phyloP scores from a whole-genome alignment of 306 rosid genomes.

The Ziziphus jujuba region DNA sequence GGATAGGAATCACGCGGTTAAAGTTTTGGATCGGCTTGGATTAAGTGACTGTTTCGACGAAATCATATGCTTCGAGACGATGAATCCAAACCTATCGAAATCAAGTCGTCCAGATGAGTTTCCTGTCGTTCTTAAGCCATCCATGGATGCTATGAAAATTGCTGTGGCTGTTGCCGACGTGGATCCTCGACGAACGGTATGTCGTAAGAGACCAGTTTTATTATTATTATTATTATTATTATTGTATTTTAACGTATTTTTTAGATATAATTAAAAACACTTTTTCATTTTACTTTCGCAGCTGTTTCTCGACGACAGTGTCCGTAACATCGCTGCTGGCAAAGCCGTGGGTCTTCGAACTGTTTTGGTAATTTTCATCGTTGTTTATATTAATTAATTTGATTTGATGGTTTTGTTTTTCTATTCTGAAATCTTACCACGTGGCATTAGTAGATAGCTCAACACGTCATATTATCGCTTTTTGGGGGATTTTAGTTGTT shows the following conservation, averaged over 20 bases:
- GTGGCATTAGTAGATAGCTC: no score
- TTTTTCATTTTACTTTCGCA: conserved; percentile 25
- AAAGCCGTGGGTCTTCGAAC: conserved; percentile 74
- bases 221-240: no score
- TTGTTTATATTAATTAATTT: neutral
- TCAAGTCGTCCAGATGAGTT: conserved; percentile 63
- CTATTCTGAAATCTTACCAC: neutral
- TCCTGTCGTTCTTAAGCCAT: conserved; percentile 79
- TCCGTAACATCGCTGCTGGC: conserved; percentile 62
- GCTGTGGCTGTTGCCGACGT: conserved; percentile 51
- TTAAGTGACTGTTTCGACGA: conserved; percentile 64
- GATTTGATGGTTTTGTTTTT: neutral
- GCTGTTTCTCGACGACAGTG: conserved; percentile 80
- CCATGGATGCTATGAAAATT: conserved; percentile 61
- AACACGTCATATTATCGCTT: no score
- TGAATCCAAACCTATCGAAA: conserved; percentile 69
- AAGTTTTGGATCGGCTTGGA: conserved; percentile 56
- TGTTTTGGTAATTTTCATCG: conserved; percentile 62
- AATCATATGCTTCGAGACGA: conserved; percentile 79
- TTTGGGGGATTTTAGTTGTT: no score
- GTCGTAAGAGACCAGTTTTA: neutral
- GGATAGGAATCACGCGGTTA: conserved; percentile 68
- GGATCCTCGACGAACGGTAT: conserved; percentile 73
- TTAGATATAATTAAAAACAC: no score
- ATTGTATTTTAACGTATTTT: no score